phyloP scores from a whole-genome alignment of 768 basidiomycete genomes.

The Mycena maculata region DNA sequence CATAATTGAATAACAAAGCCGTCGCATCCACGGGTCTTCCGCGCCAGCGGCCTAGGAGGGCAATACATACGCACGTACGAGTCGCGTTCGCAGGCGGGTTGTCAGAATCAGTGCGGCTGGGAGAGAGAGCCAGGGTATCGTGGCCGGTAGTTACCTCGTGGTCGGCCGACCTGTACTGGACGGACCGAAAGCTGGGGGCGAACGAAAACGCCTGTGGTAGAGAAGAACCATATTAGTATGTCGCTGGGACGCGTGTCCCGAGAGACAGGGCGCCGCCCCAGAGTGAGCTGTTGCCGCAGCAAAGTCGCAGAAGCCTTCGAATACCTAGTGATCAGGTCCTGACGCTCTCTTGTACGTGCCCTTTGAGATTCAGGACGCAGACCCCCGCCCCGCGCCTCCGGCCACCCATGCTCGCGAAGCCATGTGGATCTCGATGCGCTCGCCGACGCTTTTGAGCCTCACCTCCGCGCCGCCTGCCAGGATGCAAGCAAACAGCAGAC shows the following conservation, averaged over 20 bases:
- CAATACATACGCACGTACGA: conserved; percentile 17
- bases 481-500: conserved; percentile 20
- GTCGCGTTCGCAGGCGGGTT: conserved; percentile 23
- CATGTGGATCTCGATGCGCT: conserved; percentile 34
- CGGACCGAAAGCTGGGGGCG: conserved; percentile 26
- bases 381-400: conserved; percentile 9
- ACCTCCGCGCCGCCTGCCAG: conserved; percentile 21
- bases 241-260: conserved; percentile 7
- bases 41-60: conserved; percentile 19
- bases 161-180: conserved; percentile 27
- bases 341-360: conserved; percentile 33
- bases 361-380: conserved; percentile 15
- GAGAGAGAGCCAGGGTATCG: conserved; percentile 17
- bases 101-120: conserved; percentile 20
- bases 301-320: conserved; percentile 10
- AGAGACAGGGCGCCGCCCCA: conserved; percentile 15
- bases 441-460: conserved; percentile 35
- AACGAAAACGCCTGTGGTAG: conserved; percentile 25
- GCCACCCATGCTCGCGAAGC: conserved; percentile 30
- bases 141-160: conserved; percentile 20
- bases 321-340: conserved; percentile 21
- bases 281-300: conserved; percentile 31
- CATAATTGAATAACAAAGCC: conserved; percentile 28
- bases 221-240: conserved; percentile 27
- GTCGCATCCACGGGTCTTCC: conserved; percentile 10